phyloP scores from a whole-genome alignment of 2,329 filamentous ascomycete genomes.

The Xylaria sp. region DNA sequence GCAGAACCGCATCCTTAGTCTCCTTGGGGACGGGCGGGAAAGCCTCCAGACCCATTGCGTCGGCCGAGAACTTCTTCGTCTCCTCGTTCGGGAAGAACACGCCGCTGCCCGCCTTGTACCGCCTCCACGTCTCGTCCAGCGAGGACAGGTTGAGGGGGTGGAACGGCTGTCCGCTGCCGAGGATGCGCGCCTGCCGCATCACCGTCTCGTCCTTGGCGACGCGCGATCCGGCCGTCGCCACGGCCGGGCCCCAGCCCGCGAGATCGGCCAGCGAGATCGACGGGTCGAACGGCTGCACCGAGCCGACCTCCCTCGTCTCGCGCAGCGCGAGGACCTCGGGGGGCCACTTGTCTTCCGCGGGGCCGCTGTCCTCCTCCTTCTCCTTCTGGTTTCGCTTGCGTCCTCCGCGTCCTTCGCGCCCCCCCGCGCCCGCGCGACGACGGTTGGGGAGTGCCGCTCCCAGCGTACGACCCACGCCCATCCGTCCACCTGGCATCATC shows the following conservation, averaged over 20 bases:
- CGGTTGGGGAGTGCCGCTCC: too few relatives aligned
- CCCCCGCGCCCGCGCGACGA: constrained; percentile 23
- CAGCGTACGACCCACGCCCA: too few relatives aligned
- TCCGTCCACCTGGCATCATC: not conserved
- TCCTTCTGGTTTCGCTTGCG: constrained; percentile 6
- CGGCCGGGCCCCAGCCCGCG: constrained; percentile 52
- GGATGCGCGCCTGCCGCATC: constrained; percentile 53
- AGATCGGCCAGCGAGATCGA: constrained; percentile 49
- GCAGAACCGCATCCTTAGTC: constrained; percentile 49
- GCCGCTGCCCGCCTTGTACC: constrained; percentile 46
- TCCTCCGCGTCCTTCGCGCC: not conserved
- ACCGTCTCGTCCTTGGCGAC: constrained; percentile 50
- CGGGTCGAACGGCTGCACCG: constrained; percentile 49
- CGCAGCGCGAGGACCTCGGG: constrained; percentile 29
- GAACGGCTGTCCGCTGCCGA: constrained; percentile 52
- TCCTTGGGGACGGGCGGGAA: constrained; percentile 30
- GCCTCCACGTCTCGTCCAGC: constrained; percentile 42
- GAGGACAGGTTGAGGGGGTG: constrained; percentile 39
- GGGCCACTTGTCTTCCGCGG: not conserved
- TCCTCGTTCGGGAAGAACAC: constrained; percentile 52
- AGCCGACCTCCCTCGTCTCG: constrained; percentile 47
- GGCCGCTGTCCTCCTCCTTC: not conserved
- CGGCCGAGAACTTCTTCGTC: constrained; percentile 47
- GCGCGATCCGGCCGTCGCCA: constrained; percentile 47
- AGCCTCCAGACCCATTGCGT: constrained; percentile 35